A percentile compares a stretch with the other conserved stretches of the same genome.
Evolutionary conservation across 75 land plant genomes (phyloP).

Genomic region (Cunninghamia lanceolata): DNA sequence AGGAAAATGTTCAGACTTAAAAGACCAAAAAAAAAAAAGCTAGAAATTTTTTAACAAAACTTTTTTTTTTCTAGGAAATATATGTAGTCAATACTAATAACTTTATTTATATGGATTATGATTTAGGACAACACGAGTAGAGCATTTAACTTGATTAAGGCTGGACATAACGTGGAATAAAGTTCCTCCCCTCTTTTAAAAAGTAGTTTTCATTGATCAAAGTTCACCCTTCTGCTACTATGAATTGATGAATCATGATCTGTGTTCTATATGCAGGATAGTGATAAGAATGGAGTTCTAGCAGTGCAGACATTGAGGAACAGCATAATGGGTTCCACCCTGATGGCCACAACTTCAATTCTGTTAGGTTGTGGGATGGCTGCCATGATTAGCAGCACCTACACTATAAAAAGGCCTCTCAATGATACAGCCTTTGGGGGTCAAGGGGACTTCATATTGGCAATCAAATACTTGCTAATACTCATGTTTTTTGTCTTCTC

Average conservation of each 20-base stretch:
- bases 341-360: slow-evolving; percentile 81
- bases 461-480: slow-evolving; percentile 62
- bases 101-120: no score
- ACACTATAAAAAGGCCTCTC: slow-evolving; percentile 54
- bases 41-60: no score
- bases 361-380: slow-evolving; percentile 69
- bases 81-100: no score
- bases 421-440: slow-evolving; percentile 47
- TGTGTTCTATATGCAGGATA: slow-evolving; percentile 39
- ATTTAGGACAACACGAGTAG: no score
- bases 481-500: slow-evolving; percentile 69
- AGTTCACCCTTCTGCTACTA: background rate
- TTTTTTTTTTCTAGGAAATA: no score
- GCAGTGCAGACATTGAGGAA: slow-evolving; percentile 76
- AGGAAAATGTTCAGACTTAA: no score
- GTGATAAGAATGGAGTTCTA: slow-evolving; percentile 73
- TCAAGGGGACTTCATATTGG: slow-evolving; percentile 53
- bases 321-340: slow-evolving; percentile 69
- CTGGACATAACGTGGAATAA: no score
- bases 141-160: no score
- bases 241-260: background rate
- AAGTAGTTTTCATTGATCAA: no score
- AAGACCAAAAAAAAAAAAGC: no score
- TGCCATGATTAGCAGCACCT: slow-evolving; percentile 62
- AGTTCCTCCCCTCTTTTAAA: no score